These are phyloP conservation scores for Xanthoconium purpureum DNA, from an alignment of 768 basidiomycete species.

Conservation along the genomic window DNA sequence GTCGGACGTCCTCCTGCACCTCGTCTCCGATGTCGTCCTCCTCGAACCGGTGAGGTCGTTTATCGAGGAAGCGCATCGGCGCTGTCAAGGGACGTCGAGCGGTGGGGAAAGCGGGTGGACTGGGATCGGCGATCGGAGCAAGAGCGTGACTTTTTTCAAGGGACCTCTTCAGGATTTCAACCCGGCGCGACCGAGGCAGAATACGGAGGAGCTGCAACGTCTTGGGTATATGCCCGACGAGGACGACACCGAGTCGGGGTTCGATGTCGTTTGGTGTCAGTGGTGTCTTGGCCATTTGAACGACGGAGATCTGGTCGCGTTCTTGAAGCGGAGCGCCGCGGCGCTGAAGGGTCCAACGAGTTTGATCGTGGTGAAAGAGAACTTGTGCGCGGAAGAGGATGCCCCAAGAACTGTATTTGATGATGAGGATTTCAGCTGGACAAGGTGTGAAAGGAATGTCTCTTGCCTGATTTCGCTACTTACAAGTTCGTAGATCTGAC, in stretches of 20 bases:
- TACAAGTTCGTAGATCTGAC: constrained; percentile 61
- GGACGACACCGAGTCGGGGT: constrained; percentile 55
- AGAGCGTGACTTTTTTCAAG: constrained; percentile 77
- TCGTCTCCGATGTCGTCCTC: constrained; percentile 83
- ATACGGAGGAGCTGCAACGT: constrained; percentile 53
- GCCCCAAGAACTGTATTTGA: constrained; percentile 67
- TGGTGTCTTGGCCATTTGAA: constrained; percentile 93
- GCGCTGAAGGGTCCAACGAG: constrained; percentile 57
- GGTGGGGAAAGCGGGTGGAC: constrained; percentile 51
- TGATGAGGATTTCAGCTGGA: constrained; percentile 85
- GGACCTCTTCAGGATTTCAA: constrained; percentile 81
- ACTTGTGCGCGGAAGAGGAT: constrained; percentile 64
- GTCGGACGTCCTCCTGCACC: constrained; percentile 80
- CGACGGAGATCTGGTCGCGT: constrained; percentile 71
- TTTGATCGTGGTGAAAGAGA: constrained; percentile 90
- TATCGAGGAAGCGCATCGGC: constrained; percentile 62
- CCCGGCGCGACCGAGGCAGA: constrained; percentile 45
- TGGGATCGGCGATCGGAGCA: constrained; percentile 59
- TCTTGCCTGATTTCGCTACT: constrained; percentile 3
- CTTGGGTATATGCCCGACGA: constrained; percentile 62
- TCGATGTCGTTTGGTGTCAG: constrained; percentile 95
- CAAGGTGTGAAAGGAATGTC: constrained; percentile 52
- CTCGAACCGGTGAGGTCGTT: constrained; percentile 85
- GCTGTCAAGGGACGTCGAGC: constrained; percentile 36
- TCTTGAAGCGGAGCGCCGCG: constrained; percentile 61